Conservation (phyloP, 345 rosid genomes). For the Hypericum perforatum region DNA sequence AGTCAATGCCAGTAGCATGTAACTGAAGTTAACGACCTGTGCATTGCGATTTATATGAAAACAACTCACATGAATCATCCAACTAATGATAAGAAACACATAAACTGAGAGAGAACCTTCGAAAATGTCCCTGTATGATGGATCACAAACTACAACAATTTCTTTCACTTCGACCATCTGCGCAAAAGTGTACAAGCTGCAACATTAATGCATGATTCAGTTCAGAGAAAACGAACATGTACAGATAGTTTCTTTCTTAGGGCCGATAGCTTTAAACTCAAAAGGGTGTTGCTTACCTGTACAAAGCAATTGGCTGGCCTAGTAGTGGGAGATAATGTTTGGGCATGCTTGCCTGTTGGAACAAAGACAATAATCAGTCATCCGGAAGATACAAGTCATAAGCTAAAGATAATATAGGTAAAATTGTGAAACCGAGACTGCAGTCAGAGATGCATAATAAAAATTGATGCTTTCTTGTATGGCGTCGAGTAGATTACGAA, state of each 20-base stretch:
- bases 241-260: not conserved
- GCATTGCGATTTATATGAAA: no score
- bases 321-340: constrained; percentile 92
- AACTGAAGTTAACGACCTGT: no score
- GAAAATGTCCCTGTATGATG: constrained; percentile 73
- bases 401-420: constrained; percentile 10
- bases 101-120: constrained; percentile 43
- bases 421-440: not conserved
- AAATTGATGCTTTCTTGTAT: not conserved
- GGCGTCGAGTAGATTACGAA: no score
- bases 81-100: not conserved
- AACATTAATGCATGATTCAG: constrained; percentile 11
- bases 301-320: constrained; percentile 88
- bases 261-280: no score
- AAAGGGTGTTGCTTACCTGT: constrained; percentile 42
- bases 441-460: not conserved
- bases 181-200: constrained; percentile 77
- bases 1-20: no score
- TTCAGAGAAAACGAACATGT: not conserved
- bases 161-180: constrained; percentile 73
- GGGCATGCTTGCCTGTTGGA: constrained; percentile 76
- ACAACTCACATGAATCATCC: not conserved
- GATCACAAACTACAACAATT: constrained; percentile 93
- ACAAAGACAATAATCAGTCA: constrained; percentile 38
- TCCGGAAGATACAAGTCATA: constrained; percentile 20